Conservation (phyloP, 371 early-diverging fungal genomes). For the Zychaea mexicana region DNA sequence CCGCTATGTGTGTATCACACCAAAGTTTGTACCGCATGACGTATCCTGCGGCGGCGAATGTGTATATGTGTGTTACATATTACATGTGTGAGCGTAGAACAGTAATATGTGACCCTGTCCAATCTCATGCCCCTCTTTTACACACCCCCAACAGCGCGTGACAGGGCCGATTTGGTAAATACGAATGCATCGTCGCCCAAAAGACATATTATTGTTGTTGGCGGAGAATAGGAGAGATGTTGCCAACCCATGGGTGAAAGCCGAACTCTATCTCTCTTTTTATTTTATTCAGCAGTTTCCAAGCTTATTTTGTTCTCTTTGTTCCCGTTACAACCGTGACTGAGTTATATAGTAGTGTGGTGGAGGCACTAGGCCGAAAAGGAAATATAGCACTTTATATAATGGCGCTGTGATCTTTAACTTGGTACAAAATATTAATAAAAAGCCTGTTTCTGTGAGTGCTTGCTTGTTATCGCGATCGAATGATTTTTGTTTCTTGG, state of each 20-base stretch:
- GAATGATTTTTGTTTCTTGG: too few species aligned
- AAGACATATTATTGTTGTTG: neutral
- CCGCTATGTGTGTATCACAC: neutral
- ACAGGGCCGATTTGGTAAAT: conserved; percentile 1
- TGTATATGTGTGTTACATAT: too few species aligned
- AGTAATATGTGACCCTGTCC: neutral
- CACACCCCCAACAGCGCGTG: neutral
- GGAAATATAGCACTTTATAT: too few species aligned
- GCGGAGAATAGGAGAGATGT: neutral
- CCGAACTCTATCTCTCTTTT: neutral
- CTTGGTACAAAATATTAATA: too few species aligned
- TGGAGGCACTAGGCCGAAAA: too few species aligned
- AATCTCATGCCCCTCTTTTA: neutral
- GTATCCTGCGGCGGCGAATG: neutral
- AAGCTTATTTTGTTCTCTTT: neutral
- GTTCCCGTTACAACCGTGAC: neutral
- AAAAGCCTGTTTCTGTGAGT: too few species aligned
- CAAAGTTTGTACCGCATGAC: neutral
- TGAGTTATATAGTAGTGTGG: too few species aligned
- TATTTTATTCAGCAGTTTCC: neutral
- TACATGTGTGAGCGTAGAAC: too few species aligned
- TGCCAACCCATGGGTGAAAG: neutral
- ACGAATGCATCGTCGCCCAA: neutral
- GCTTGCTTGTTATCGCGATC: too few species aligned
- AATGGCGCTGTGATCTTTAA: too few species aligned